phyloP scores from a whole-genome alignment of 2,329 filamentous ascomycete genomes.

The Incumbomyces lentus region DNA sequence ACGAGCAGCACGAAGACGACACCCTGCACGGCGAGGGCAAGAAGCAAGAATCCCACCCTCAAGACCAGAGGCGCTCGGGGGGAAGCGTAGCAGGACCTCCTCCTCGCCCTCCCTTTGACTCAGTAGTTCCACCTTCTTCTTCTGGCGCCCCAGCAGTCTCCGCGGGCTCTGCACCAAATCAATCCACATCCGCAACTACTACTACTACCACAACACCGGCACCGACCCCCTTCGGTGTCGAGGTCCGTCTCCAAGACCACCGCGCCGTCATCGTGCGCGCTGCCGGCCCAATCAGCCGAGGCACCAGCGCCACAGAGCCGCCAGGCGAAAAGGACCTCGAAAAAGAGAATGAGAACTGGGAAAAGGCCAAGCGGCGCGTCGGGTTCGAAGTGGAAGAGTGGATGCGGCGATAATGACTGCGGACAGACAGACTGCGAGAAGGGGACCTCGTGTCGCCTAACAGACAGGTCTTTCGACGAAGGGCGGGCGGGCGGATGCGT shows the following conservation, averaged over 20 bases:
- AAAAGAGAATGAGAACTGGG: constrained; percentile 39
- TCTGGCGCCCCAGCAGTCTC: background rate
- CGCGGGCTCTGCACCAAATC: background rate
- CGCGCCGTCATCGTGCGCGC: constrained; percentile 27
- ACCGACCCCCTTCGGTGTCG: constrained; percentile 14
- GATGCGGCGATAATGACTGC: constrained; percentile 26
- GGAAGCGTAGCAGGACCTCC: constrained; percentile 1
- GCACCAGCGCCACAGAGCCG: background rate
- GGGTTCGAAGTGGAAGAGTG: constrained; percentile 82
- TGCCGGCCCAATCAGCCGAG: constrained; percentile 21
- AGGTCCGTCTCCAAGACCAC: constrained; percentile 18
- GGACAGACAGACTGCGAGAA: background rate
- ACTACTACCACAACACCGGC: background rate
- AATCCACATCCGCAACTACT: background rate
- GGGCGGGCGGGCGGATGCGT: too few relatives aligned
- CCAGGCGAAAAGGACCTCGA: constrained; percentile 21
- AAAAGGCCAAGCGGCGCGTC: constrained; percentile 61
- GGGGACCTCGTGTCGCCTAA: too few relatives aligned
- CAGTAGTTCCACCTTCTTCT: background rate
- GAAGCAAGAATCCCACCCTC: constrained; percentile 35
- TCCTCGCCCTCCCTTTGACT: background rate
- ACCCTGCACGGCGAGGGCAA: constrained; percentile 26
- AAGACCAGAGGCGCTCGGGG: background rate
- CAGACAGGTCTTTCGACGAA: too few relatives aligned
- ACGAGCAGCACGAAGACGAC: constrained; percentile 24